Base-by-base conservation (phyloP, 2,329 filamentous ascomycete genomes). In the Pseudogymnoascus sp. region DNA sequence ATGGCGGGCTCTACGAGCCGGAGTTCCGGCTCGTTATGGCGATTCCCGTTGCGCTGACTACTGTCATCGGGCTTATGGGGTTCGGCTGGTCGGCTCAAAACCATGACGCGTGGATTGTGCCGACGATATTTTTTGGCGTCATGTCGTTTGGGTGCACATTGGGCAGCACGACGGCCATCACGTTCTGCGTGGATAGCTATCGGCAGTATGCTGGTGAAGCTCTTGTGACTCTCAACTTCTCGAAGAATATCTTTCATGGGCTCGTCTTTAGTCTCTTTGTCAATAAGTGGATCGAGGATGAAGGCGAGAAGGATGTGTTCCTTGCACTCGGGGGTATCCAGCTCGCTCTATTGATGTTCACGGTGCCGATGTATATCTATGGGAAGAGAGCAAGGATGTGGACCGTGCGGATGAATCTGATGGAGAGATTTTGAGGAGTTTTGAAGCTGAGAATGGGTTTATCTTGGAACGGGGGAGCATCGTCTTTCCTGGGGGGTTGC, bases 1-100 rank as follows among this genome's bases (percentile, higher is more conserved):
- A 97, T 66, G 90, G 89, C n/a, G 92, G 92, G 1, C 77, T 97
- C 2, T 97, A 96, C 71, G 92, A 97, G 72, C 92, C 92, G 0
- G 92, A 97, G 72, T 97, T 95, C 69, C 83, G 92, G 5, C 81
- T 96, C 0, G 81, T 95, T 41, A 96, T 97, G 92, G 89, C 84
- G 0, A 74, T 86, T 2, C 92, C 92, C 0, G 85, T 96, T 30
- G 77, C 86, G 0, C 68, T 96, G 59, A 84, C 84, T 3, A 96
- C 92, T 0, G 83, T 85, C 1, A 83, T 92, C 30, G 94, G 94
- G 0, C 80, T 97, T 13, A 95, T 96, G 85, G 92, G 91, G 2
- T 97, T 94, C 68, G 92, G 92, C n/a, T 97, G 92, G 94, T 91
- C 88, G 8, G 90, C 88, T 0, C 73, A 90, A 63, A 80, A 85